Evolutionary conservation across 2,329 filamentous ascomycete genomes (phyloP).

Genomic region (Microdochium nivale): DNA sequence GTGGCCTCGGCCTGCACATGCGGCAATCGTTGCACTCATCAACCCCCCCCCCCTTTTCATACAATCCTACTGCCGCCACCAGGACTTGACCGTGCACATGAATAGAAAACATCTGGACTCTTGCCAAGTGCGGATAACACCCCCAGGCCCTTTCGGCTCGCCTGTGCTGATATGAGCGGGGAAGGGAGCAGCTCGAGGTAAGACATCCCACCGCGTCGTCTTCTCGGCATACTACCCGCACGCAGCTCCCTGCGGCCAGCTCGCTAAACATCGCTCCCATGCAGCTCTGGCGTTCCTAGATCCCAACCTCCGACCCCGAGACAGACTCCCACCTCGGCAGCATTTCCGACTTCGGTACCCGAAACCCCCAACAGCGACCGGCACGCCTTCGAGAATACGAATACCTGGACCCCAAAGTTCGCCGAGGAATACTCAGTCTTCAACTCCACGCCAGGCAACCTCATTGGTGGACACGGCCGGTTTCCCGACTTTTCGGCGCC

Average conservation of each 20-base stretch:
- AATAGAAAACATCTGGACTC: background rate
- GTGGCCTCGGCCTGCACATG: background rate
- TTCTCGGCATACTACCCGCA: background rate
- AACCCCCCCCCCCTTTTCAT: background rate
- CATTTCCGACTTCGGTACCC: conserved; percentile 46
- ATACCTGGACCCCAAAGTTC: conserved; percentile 52
- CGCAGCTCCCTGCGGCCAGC: background rate
- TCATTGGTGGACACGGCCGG: conserved; percentile 34
- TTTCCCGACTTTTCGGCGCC: conserved; percentile 35
- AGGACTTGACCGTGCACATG: background rate
- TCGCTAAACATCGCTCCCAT: background rate
- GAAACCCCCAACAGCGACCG: conserved; percentile 45
- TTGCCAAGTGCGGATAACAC: background rate
- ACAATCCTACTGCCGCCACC: background rate
- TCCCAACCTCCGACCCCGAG: conserved; percentile 51
- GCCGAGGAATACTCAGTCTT: conserved; percentile 59
- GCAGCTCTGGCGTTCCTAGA: conserved; percentile 56
- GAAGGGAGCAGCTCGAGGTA: background rate
- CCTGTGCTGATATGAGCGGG: background rate
- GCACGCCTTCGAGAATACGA: conserved; percentile 37
- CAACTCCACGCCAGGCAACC: conserved; percentile 53
- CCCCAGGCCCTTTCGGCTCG: background rate
- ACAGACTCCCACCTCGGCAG: conserved; percentile 45
- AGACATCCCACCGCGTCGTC: background rate
- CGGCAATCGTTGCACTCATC: background rate